Base-by-base conservation (phyloP, 352 stramenopile species). In the Globisporangium megalacanthum region DNA sequence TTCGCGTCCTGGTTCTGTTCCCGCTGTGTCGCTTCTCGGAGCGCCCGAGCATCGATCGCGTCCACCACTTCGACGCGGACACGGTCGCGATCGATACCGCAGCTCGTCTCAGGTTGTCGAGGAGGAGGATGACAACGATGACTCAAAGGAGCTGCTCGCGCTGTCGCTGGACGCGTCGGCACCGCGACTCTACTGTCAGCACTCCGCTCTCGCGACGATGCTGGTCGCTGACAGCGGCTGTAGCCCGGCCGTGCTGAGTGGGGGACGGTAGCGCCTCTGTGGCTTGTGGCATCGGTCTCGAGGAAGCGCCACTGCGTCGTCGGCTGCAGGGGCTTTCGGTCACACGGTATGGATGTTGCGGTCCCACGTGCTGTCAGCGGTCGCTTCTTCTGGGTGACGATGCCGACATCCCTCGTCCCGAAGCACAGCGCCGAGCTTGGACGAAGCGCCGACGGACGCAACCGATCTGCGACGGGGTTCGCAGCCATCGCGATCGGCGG, bases 1-100 rank as follows among this genome's bases (percentile, higher is more conserved):
- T 71, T 33, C 45, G 4, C 25, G 25, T 77, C 66, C 22, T 88
- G 70, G 8, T 69, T 69, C 25, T 45, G 56, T 46, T 88, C 70
- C 19, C 60, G 74, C 22, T 55, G 56, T 19, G 69, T 61, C 3
- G 70, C 73, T 67, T 88, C 77, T 35, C 79, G 55, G 31, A 83
- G 61, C 8, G 71, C 73, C 1, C 70, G 54, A 0, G 52, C 52
- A n/a, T 68, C 57, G 0, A 65, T 54, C 19, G 52, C 9, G 6
- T 58, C 45, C 1, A 60, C 19, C 15, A 41, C 1, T 13, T 29
- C 52, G 35, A 47, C 29, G 2, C n/a, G 39, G 10, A 55, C 48
- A 6, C 25, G 35, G 14, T 41, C 13, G 15, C 22, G 11, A 7
- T 56, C 54, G 9, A 48, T 45, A 41, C 39, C 39, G 25, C 25